phyloP scores from a whole-genome alignment of 768 basidiomycete species.

The Suillus clintonianus region DNA sequence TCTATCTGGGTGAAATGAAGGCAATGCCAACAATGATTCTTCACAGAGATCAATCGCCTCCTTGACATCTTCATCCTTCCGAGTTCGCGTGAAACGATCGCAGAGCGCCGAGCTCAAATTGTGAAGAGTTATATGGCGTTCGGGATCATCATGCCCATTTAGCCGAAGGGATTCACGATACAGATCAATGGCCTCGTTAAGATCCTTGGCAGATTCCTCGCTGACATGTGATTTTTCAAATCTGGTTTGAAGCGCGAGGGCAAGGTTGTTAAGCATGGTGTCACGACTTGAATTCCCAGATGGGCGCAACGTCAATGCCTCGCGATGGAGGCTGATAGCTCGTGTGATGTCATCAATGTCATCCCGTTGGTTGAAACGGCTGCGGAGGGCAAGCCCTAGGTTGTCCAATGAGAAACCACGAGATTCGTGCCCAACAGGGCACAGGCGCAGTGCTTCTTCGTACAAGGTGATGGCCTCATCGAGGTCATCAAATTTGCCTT shows the following conservation, averaged over 20 bases:
- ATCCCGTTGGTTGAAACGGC: slow-evolving; percentile 14
- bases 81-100: slow-evolving; percentile 10
- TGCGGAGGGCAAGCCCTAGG: slow-evolving; percentile 14
- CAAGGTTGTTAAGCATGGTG: slow-evolving; percentile 14
- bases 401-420: slow-evolving; percentile 13
- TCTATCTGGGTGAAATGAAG: not conserved
- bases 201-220: too few relatives aligned
- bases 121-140: not conserved
- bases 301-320: slow-evolving; percentile 8
- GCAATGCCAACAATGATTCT: slow-evolving; percentile 1
- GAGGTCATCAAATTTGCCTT: not conserved
- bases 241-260: slow-evolving; percentile 7
- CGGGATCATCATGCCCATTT: slow-evolving; percentile 8
- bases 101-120: slow-evolving; percentile 15
- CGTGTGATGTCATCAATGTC: slow-evolving; percentile 15
- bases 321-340: slow-evolving; percentile 4
- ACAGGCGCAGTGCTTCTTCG: not conserved
- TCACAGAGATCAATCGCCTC: slow-evolving; percentile 16
- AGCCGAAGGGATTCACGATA: slow-evolving; percentile 12
- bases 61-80: slow-evolving; percentile 19
- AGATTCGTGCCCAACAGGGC: not conserved
- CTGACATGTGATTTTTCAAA: slow-evolving; percentile 9
- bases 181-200: slow-evolving; percentile 16
- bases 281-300: slow-evolving; percentile 6
- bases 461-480: slow-evolving; percentile 1